These are phyloP conservation scores for Geotrichum fermentans DNA, from an alignment of 1,139 yeast species.

Conservation along the genomic window DNA sequence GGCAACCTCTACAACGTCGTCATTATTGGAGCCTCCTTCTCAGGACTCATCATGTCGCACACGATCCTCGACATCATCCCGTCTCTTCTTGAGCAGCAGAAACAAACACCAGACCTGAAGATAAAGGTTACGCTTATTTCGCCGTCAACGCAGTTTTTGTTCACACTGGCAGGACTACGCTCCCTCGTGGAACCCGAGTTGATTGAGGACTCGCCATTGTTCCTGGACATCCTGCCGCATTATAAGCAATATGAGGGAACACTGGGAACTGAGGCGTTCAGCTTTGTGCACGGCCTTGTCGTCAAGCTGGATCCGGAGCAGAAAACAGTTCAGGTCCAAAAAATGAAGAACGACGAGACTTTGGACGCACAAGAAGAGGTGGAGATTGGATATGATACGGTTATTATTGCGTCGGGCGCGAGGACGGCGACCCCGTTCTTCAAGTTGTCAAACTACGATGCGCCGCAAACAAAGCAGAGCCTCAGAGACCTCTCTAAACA, in stretches of 20 bases:
- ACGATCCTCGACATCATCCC: slow-evolving; percentile 6
- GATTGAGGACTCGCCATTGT: slow-evolving; percentile 6
- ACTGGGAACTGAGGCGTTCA: slow-evolving; percentile 5
- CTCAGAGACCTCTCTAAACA: not conserved
- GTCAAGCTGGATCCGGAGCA: not conserved
- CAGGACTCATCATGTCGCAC: slow-evolving; percentile 8
- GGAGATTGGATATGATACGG: not conserved
- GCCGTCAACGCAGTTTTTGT: slow-evolving; percentile 8
- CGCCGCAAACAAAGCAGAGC: not conserved
- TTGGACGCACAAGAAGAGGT: no score
- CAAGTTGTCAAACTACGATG: not conserved
- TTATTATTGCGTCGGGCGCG: slow-evolving; percentile 13
- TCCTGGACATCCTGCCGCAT: slow-evolving; percentile 1
- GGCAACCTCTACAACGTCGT: slow-evolving; percentile 1
- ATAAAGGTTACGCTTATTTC: slow-evolving; percentile 8
- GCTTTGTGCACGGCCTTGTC: slow-evolving; percentile 8
- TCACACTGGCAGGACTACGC: slow-evolving; percentile 7
- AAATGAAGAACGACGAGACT: not conserved
- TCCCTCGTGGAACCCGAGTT: slow-evolving; percentile 12
- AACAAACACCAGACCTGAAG: not conserved
- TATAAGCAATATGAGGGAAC: not conserved
- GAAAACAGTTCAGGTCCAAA: not conserved
- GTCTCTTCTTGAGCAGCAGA: not conserved
- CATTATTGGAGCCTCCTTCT: slow-evolving; percentile 12
- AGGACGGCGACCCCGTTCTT: slow-evolving; percentile 1